phyloP scores from a whole-genome alignment of 768 basidiomycete species.

The Suillus lakei region DNA sequence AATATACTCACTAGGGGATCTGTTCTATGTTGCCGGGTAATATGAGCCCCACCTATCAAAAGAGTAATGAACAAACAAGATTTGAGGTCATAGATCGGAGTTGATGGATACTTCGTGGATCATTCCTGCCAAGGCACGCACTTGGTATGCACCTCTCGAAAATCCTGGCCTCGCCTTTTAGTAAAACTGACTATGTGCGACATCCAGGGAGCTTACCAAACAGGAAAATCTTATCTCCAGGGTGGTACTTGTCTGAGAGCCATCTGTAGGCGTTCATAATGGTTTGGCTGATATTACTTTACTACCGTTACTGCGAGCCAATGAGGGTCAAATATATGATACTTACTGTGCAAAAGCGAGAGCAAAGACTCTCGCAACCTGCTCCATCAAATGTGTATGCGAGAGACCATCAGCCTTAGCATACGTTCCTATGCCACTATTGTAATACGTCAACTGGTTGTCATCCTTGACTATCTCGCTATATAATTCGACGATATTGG shows the following conservation, averaged over 20 bases:
- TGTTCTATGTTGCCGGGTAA: conserved; percentile 45
- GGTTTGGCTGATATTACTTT: conserved; percentile 21
- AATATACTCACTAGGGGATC: conserved; percentile 40
- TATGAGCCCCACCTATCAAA: conserved; percentile 44
- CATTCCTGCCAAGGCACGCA: conserved; percentile 48
- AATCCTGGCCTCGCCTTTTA: conserved; percentile 38
- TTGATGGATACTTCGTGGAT: conserved; percentile 38
- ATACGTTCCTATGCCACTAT: conserved; percentile 45
- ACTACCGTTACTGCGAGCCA: not conserved
- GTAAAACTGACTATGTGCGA: not conserved
- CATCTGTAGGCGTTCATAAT: conserved; percentile 44
- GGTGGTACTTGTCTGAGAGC: conserved; percentile 43
- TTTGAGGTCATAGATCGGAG: not conserved
- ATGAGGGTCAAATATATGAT: not conserved
- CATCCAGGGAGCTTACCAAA: conserved; percentile 37
- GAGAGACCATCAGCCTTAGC: no score
- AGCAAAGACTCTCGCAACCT: conserved; percentile 34
- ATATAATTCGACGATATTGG: conserved; percentile 47
- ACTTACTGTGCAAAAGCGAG: conserved; percentile 43
- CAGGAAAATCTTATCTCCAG: conserved; percentile 45
- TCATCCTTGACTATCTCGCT: conserved; percentile 39
- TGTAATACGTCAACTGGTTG: conserved; percentile 44
- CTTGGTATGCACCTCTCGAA: conserved; percentile 55
- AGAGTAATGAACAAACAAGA: not conserved
- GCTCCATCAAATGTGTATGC: conserved; percentile 22